phyloP scores from a whole-genome alignment of 768 basidiomycete species.

The Rhizopogon rudus region DNA sequence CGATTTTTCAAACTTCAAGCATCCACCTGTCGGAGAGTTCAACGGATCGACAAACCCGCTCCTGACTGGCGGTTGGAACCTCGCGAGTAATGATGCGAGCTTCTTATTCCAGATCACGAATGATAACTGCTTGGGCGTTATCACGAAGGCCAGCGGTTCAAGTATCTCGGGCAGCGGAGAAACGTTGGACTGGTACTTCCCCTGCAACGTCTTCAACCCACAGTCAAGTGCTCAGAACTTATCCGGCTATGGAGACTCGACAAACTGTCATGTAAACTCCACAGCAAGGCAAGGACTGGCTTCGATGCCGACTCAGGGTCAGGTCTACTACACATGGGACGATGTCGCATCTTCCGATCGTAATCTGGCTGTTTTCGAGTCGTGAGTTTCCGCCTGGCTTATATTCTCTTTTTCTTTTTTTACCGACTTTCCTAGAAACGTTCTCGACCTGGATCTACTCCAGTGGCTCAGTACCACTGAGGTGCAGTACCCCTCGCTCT shows the following conservation, averaged over 20 bases:
- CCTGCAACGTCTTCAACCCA: slow-evolving; percentile 83
- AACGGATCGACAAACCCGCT: slow-evolving; percentile 83
- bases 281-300: slow-evolving; percentile 49
- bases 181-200: slow-evolving; percentile 91
- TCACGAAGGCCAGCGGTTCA: slow-evolving; percentile 66
- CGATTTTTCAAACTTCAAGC: slow-evolving; percentile 82
- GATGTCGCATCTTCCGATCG: slow-evolving; percentile 63
- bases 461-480: slow-evolving; percentile 79
- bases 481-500: slow-evolving; percentile 79
- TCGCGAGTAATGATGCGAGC: slow-evolving; percentile 85
- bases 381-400: slow-evolving; percentile 47
- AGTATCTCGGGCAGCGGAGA: slow-evolving; percentile 61
- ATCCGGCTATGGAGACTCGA: slow-evolving; percentile 58
- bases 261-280: slow-evolving; percentile 68
- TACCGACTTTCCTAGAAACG: slow-evolving; percentile 43
- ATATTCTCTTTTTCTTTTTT: slow-evolving; percentile 5
- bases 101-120: slow-evolving; percentile 95
- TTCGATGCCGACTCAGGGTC: slow-evolving; percentile 56
- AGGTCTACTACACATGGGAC: slow-evolving; percentile 94
- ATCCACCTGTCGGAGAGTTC: slow-evolving; percentile 69
- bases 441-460: slow-evolving; percentile 86
- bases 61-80: slow-evolving; percentile 66
- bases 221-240: slow-evolving; percentile 68
- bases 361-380: slow-evolving; percentile 92
- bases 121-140: slow-evolving; percentile 71